Evolutionary conservation across 495 filamentous ascomycete genomes (phyloP).

Genomic region (Letharia columbiana): DNA sequence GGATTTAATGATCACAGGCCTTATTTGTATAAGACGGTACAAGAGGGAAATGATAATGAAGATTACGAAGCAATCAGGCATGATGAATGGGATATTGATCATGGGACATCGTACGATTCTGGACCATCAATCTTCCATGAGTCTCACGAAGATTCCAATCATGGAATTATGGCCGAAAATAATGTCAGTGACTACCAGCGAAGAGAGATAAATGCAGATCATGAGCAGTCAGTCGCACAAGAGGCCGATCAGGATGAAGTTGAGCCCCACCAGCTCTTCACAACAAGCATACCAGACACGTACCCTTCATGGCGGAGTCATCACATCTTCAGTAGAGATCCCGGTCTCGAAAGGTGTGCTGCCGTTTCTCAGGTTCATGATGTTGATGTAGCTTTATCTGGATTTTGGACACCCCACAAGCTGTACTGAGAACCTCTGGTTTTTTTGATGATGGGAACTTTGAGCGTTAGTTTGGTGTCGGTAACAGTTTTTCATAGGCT

Average conservation of each 20-base stretch:
- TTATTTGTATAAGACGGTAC: neutral
- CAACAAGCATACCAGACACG: neutral
- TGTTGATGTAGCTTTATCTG: neutral
- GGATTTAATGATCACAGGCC: neutral
- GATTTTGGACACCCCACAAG: conserved; percentile 17
- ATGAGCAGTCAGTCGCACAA: neutral
- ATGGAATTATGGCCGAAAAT: neutral
- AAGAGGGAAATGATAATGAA: neutral
- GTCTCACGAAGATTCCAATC: neutral
- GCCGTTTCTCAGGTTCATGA: neutral
- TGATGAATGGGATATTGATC: neutral
- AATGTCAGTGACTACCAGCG: neutral
- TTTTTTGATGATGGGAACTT: neutral
- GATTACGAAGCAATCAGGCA: neutral
- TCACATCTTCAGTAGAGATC: neutral
- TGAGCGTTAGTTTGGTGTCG: neutral
- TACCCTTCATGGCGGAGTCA: neutral
- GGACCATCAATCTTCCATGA: neutral
- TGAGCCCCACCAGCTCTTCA: neutral
- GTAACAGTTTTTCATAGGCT: neutral
- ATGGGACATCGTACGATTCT: neutral
- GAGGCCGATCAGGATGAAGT: neutral
- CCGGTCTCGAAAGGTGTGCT: neutral
- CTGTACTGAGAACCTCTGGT: neutral
- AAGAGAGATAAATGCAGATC: neutral